A percentile compares a stretch with the other conserved stretches of the same genome.
Conservation (phyloP, 1,284 basidiomycete species). For the Leccinum angustisporum region DNA sequence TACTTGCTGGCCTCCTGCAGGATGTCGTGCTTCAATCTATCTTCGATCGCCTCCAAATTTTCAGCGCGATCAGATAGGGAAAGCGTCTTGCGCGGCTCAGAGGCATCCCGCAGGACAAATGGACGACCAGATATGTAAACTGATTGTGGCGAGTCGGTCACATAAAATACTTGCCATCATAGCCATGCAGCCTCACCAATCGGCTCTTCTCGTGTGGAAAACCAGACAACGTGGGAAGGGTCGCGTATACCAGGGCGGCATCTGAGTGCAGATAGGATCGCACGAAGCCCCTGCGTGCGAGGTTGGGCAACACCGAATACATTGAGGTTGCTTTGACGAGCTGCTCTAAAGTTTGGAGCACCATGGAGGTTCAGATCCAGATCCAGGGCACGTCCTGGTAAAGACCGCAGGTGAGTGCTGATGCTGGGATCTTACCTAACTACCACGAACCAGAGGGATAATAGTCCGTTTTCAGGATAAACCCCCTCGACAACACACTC, state of each 20-base stretch:
- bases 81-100: constrained; percentile 81
- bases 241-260: constrained; percentile 67
- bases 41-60: constrained; percentile 95
- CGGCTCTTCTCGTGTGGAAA: constrained; percentile 83
- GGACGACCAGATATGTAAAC: constrained; percentile 94
- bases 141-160: constrained; percentile 4
- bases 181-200: constrained; percentile 51
- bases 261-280: constrained; percentile 85
- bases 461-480: constrained; percentile 93
- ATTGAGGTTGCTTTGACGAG: constrained; percentile 73
- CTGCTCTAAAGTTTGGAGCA: constrained; percentile 93
- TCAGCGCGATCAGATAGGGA: constrained; percentile 89
- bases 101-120: constrained; percentile 93
- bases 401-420: constrained; percentile 4
- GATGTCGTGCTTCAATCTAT: constrained; percentile 89
- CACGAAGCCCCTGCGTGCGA: constrained; percentile 87
- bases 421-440: background rate
- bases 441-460: constrained; percentile 72
- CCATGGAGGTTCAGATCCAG: constrained; percentile 92
- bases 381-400: constrained; percentile 80
- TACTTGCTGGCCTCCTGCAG: constrained; percentile 83
- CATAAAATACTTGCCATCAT: background rate
- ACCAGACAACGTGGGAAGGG: constrained; percentile 77
- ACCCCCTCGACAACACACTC: constrained; percentile 86
- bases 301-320: constrained; percentile 96